Evolutionary conservation across 495 filamentous ascomycete genomes (phyloP).

Genomic region (Margaritispora aquatica): DNA sequence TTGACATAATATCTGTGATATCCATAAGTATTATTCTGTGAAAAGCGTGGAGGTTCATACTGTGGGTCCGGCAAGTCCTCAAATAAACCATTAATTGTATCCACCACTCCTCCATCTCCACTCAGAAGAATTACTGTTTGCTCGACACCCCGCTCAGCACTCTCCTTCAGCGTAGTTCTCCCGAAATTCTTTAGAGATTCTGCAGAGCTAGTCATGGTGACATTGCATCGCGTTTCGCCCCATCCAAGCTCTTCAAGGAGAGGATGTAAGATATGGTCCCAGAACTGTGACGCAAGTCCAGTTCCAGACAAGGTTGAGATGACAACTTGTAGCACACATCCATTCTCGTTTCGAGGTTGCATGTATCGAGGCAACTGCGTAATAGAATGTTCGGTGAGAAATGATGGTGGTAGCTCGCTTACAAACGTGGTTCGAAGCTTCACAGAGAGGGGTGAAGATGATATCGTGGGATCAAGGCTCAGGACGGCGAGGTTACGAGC

Average conservation of each 20-base stretch:
- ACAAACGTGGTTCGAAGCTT: constrained; percentile 20
- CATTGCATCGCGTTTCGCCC: constrained; percentile 31
- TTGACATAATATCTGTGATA: constrained; percentile 14
- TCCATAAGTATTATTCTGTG: neutral
- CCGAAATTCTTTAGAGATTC: constrained; percentile 58
- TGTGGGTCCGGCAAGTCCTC: constrained; percentile 6
- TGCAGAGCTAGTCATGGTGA: constrained; percentile 52
- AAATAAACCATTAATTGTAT: constrained; percentile 62
- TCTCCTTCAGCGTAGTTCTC: constrained; percentile 35
- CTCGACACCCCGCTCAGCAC: constrained; percentile 36
- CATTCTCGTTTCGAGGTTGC: constrained; percentile 5
- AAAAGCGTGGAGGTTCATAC: constrained; percentile 6
- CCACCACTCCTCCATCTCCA: constrained; percentile 79
- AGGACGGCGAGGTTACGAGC: constrained; percentile 24
- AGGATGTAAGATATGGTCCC: constrained; percentile 47
- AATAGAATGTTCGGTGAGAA: constrained; percentile 13
- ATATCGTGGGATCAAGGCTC: neutral
- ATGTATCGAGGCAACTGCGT: neutral
- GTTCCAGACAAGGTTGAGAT: constrained; percentile 72
- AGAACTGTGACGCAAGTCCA: constrained; percentile 52
- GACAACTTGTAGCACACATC: constrained; percentile 49
- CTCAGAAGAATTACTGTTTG: constrained; percentile 71
- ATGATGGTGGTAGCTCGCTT: constrained; percentile 26
- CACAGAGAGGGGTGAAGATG: constrained; percentile 29
- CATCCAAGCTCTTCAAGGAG: constrained; percentile 44